These are phyloP conservation scores for Aphanomyces invadans DNA, from an alignment of 352 stramenopile genomes.

Conservation along the genomic window DNA sequence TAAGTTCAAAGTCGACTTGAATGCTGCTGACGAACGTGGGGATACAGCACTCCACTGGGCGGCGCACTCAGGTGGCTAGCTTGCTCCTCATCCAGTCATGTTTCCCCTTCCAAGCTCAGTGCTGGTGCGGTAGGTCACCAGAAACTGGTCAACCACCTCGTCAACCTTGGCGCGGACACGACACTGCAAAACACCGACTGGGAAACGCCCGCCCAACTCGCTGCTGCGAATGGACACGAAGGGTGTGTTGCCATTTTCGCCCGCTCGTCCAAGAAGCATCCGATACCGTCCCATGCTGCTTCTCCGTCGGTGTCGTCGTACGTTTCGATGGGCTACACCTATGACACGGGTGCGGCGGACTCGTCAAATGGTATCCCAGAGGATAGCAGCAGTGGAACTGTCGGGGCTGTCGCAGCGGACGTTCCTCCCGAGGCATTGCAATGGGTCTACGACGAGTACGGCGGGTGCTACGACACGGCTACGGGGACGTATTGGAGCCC, in stretches of 20 bases:
- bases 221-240: not conserved
- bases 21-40: not conserved
- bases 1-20: conserved; percentile 10
- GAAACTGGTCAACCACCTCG: conserved; percentile 5
- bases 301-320: too few relatives aligned
- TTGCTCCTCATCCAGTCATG: too few relatives aligned
- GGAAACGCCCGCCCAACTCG: not conserved
- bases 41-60: conserved; percentile 11
- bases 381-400: too few relatives aligned
- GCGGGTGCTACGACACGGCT: too few relatives aligned
- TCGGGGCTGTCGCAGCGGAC: too few relatives aligned
- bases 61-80: not conserved
- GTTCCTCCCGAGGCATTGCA: too few relatives aligned
- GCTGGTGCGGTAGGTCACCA: not conserved
- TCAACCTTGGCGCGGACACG: conserved; percentile 8
- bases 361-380: too few relatives aligned
- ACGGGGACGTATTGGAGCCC: too few relatives aligned
- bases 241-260: not conserved
- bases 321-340: too few relatives aligned
- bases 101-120: not conserved
- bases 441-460: too few relatives aligned
- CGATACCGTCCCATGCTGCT: too few relatives aligned
- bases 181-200: conserved; percentile 10
- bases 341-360: too few relatives aligned
- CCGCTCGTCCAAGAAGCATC: not conserved